Conservation (phyloP, 1,284 basidiomycete genomes). For the Ceratobasidium sp. region DNA sequence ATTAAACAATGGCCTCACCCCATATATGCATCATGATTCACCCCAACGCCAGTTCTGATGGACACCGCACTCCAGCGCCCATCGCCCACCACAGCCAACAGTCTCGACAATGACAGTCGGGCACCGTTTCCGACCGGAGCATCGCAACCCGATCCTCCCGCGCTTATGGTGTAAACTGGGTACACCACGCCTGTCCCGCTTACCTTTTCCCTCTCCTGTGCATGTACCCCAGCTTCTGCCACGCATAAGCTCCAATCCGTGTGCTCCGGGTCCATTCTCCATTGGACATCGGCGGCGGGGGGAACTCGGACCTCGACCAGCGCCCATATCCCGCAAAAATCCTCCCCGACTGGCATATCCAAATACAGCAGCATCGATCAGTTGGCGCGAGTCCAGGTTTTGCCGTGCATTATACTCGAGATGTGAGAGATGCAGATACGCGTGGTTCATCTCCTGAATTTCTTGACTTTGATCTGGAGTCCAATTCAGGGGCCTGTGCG, state of each 20-base stretch:
- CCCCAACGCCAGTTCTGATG: slow-evolving; percentile 19
- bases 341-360: slow-evolving; percentile 18
- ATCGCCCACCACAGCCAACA: not conserved
- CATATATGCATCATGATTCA: slow-evolving; percentile 18
- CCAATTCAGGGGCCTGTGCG: not conserved
- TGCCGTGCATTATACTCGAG: not conserved
- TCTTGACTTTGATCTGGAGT: slow-evolving; percentile 23
- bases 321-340: slow-evolving; percentile 25
- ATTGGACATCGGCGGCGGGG: slow-evolving; percentile 35
- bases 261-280: slow-evolving; percentile 14
- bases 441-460: slow-evolving; percentile 22
- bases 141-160: slow-evolving; percentile 9
- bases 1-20: slow-evolving; percentile 11
- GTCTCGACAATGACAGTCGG: not conserved
- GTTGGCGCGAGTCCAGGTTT: not conserved
- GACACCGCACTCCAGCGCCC: not conserved
- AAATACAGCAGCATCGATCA: slow-evolving; percentile 16
- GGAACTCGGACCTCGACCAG: slow-evolving; percentile 24
- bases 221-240: slow-evolving; percentile 8
- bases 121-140: not conserved
- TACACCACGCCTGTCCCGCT: slow-evolving; percentile 21
- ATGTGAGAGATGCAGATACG: slow-evolving; percentile 19
- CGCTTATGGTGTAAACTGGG: not conserved
- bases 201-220: slow-evolving; percentile 13
- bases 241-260: not conserved